Conservation (phyloP, 225 moss, liverwort and hornwort species). For the Antitrichia curtipendula region DNA sequence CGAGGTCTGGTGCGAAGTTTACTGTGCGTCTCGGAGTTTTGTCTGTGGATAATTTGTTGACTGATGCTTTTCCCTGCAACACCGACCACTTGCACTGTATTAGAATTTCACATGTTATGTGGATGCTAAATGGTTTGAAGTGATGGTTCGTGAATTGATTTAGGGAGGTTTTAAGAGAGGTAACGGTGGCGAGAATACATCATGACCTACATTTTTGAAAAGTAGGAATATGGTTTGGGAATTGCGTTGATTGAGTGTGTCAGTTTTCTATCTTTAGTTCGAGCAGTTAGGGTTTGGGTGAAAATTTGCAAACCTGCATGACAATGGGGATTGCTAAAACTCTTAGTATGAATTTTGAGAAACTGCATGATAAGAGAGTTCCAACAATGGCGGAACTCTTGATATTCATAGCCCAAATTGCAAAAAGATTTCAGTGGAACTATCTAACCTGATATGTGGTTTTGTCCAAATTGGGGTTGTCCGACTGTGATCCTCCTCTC, state of each 20-base stretch:
- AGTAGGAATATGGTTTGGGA: neutral
- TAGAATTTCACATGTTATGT: neutral
- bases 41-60: neutral
- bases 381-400: neutral
- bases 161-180: neutral
- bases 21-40: slow-evolving; percentile 11
- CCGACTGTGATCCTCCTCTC: neutral
- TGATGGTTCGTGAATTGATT: neutral
- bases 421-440: neutral
- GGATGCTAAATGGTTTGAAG: neutral
- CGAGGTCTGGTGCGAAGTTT: slow-evolving; percentile 25
- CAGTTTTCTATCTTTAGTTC: neutral
- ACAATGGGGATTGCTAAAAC: neutral
- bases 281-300: neutral
- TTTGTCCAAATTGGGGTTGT: neutral
- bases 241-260: neutral
- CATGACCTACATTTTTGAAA: neutral
- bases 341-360: neutral
- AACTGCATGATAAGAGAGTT: neutral
- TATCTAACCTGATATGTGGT: neutral
- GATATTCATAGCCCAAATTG: neutral
- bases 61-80: neutral
- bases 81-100: neutral
- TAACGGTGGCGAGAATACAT: neutral
- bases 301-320: neutral